Base-by-base conservation (phyloP, 2,329 filamentous ascomycete genomes). In the Talaromyces sp. region DNA sequence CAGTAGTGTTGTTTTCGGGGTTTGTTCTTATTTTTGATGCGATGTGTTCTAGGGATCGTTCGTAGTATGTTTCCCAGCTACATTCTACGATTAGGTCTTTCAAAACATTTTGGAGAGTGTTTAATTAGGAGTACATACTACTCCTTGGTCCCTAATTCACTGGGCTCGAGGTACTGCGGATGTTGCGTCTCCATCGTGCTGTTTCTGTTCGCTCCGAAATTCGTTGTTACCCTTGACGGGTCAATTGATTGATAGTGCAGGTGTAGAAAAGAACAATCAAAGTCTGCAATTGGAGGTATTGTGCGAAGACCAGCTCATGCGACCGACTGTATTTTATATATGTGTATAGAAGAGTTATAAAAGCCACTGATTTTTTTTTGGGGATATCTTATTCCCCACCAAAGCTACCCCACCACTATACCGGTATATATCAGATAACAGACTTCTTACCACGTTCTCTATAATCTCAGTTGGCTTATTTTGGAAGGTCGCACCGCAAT, bases 131-230 rank as follows among this genome's bases (percentile, higher is more conserved):
- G 39, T 60, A 84, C 87, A 72, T 82, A 96, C 92, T 96, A 96
- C 83, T 94, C 89, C 79, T 92, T 96, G 35, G 92, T 97, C 60
- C 94, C 94, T 35, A 98, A 86, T 76, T 86, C 75, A 83, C 85
- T 96, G 19, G 93, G 91, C 69, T 90, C 86, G 31, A 97, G 88
- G 71, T 90, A 86, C 1, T 79, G 79, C n/a, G 89, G 89, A 66
- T 66, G 64, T 19, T 58, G 49, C 41, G 41, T 43, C 5, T 52
- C 33, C 35, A 43, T 63, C 9, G 31, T 16, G 16, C 6, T 35
- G 50, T 56, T 22, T 60, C 14, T 11, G n/a, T 54, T 41, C 31
- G 6, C 22, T 35, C 33, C 24, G 19, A 27, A 27, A n/a, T 3
- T 39, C n/a, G 35, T 31, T 37, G 31, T 27, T 13, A 13, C 22